Conservation (phyloP, 1,139 yeast species). For the Suhomyces taliae region DNA sequence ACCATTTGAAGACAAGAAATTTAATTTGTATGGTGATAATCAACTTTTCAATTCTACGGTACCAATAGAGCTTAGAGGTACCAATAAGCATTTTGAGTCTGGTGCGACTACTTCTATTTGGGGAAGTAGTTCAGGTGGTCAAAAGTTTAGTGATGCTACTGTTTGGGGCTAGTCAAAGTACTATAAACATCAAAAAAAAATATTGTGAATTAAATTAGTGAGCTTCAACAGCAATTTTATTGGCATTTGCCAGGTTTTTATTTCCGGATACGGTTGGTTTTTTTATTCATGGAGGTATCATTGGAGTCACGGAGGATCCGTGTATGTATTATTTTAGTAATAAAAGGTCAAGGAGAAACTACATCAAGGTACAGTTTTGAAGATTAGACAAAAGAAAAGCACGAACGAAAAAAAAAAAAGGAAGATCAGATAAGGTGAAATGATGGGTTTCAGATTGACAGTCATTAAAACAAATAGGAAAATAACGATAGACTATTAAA, state of each 20-base stretch:
- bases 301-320: neutral
- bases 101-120: constrained; percentile 10
- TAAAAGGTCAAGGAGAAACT: too few species aligned
- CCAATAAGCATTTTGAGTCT: constrained; percentile 4
- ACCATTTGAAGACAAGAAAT: constrained; percentile 14
- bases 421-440: too few species aligned
- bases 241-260: neutral
- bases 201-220: neutral
- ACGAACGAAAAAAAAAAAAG: too few species aligned
- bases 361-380: too few species aligned
- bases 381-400: too few species aligned
- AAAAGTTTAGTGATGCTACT: constrained; percentile 16
- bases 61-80: constrained; percentile 2
- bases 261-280: neutral
- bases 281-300: too few species aligned
- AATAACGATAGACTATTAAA: too few species aligned
- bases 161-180: constrained; percentile 19
- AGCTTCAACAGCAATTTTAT: neutral
- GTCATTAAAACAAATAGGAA: too few species aligned
- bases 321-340: neutral
- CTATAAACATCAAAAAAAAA: constrained; percentile 1
- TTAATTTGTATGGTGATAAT: neutral
- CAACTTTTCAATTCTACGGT: constrained; percentile 2
- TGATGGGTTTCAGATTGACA: too few species aligned
- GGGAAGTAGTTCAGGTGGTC: constrained; percentile 8